Evolutionary conservation across 2,329 filamentous ascomycete species (phyloP).

Genomic region (Penicillium sp.): DNA sequence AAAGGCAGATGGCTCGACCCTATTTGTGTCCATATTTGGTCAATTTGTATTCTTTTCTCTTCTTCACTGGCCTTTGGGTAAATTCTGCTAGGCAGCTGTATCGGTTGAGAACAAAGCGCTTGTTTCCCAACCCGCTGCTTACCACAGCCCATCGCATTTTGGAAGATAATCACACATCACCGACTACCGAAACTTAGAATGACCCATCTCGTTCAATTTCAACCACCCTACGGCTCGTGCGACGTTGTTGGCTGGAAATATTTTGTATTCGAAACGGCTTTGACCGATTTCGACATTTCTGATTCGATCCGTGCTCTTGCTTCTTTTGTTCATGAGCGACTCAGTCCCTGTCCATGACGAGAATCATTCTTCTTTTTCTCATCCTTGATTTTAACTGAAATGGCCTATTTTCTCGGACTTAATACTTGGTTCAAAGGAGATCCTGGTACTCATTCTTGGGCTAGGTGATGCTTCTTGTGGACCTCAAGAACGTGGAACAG

Average conservation of each 20-base stretch:
- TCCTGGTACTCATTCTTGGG: slow-evolving; percentile 11
- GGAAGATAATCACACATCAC: background rate
- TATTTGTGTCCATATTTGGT: slow-evolving; percentile 23
- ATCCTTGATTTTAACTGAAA: slow-evolving; percentile 11
- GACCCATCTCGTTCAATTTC: background rate
- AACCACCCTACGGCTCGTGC: slow-evolving; percentile 6
- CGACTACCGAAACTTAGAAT: background rate
- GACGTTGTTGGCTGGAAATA: background rate
- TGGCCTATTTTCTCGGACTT: slow-evolving; percentile 4
- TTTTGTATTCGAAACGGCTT: slow-evolving; percentile 25
- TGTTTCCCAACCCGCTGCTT: slow-evolving; percentile 6
- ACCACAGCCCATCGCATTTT: background rate
- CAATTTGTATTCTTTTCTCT: slow-evolving; percentile 11
- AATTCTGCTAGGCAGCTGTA: background rate
- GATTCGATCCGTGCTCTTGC: slow-evolving; percentile 14
- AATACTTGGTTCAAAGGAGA: slow-evolving; percentile 4
- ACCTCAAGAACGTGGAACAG: slow-evolving; percentile 14
- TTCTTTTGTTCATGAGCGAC: slow-evolving; percentile 15
- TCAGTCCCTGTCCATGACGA: slow-evolving; percentile 17
- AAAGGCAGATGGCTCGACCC: slow-evolving; percentile 24
- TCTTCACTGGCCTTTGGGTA: background rate
- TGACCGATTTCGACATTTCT: slow-evolving; percentile 24
- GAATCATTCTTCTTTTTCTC: slow-evolving; percentile 18
- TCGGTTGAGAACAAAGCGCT: slow-evolving; percentile 1
- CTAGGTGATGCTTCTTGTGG: slow-evolving; percentile 2